These are phyloP conservation scores for Colletotrichum sp. DNA, from an alignment of 2,329 filamentous ascomycete species.

Conservation along the genomic window DNA sequence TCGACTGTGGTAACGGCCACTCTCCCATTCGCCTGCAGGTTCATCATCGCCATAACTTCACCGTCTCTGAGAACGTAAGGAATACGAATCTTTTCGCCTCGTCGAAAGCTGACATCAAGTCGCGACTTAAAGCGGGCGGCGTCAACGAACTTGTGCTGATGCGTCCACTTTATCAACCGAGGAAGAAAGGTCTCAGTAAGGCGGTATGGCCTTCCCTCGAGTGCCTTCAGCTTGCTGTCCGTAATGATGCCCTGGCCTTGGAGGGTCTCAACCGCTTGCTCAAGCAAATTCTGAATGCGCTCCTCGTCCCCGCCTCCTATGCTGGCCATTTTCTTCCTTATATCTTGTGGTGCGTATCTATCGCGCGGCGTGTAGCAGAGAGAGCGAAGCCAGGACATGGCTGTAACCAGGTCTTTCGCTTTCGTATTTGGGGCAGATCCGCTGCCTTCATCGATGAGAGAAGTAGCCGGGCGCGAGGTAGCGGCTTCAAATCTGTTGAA, in stretches of 20 bases:
- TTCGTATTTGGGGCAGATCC: neutral
- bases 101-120: slow-evolving; percentile 61
- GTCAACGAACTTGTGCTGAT: slow-evolving; percentile 58
- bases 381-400: slow-evolving; percentile 65
- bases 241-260: slow-evolving; percentile 60
- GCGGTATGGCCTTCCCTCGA: slow-evolving; percentile 66
- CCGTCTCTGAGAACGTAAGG: slow-evolving; percentile 67
- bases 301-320: slow-evolving; percentile 46
- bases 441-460: slow-evolving; percentile 28
- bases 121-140: slow-evolving; percentile 64
- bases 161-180: slow-evolving; percentile 60
- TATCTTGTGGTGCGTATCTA: slow-evolving; percentile 51
- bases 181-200: slow-evolving; percentile 64
- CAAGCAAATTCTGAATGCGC: slow-evolving; percentile 45
- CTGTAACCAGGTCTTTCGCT: slow-evolving; percentile 42
- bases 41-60: slow-evolving; percentile 69
- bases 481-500: slow-evolving; percentile 62
- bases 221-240: slow-evolving; percentile 61
- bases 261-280: slow-evolving; percentile 52
- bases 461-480: slow-evolving; percentile 51
- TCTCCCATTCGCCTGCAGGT: slow-evolving; percentile 64
- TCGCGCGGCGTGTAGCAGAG: slow-evolving; percentile 58
- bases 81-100: slow-evolving; percentile 47
- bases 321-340: slow-evolving; percentile 56
- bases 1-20: slow-evolving; percentile 59